phyloP scores from a whole-genome alignment of 805 yeast species.

The Candida odintsovae region DNA sequence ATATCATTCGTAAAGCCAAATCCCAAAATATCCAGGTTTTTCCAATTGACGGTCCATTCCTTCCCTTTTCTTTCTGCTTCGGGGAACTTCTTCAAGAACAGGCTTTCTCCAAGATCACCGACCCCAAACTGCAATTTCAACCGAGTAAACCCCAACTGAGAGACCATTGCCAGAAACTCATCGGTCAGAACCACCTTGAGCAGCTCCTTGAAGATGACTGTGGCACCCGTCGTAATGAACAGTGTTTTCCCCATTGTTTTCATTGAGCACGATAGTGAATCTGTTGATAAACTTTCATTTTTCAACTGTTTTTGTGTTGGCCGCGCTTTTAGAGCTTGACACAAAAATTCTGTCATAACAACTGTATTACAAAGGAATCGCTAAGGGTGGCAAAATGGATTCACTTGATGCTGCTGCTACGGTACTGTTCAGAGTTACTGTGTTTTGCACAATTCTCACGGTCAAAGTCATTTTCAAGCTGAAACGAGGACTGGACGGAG shows the following conservation, averaged over 20 bases:
- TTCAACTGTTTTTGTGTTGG: neutral
- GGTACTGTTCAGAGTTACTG: neutral
- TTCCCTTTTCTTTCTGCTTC: neutral
- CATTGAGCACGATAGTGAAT: neutral
- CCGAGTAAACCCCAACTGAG: constrained; percentile 29
- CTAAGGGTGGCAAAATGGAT: too few species aligned
- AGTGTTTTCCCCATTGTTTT: constrained; percentile 11
- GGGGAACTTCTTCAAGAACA: constrained; percentile 12
- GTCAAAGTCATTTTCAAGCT: neutral
- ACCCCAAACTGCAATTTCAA: constrained; percentile 60
- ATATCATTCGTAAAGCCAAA: constrained; percentile 41
- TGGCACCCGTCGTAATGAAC: constrained; percentile 85
- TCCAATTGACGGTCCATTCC: constrained; percentile 1
- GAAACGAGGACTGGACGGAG: neutral
- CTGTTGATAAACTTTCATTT: neutral
- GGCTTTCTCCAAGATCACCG: constrained; percentile 22
- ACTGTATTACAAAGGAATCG: too few species aligned
- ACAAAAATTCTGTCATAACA: neutral
- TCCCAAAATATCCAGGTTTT: constrained; percentile 33
- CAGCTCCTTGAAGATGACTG: constrained; percentile 68
- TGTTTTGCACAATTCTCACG: neutral
- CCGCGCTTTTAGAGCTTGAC: neutral
- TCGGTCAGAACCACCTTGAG: constrained; percentile 37
- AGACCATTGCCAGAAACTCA: constrained; percentile 32
- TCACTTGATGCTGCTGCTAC: neutral